Conservation (phyloP, 129 eudicot genomes). For the Mikania micrantha region DNA sequence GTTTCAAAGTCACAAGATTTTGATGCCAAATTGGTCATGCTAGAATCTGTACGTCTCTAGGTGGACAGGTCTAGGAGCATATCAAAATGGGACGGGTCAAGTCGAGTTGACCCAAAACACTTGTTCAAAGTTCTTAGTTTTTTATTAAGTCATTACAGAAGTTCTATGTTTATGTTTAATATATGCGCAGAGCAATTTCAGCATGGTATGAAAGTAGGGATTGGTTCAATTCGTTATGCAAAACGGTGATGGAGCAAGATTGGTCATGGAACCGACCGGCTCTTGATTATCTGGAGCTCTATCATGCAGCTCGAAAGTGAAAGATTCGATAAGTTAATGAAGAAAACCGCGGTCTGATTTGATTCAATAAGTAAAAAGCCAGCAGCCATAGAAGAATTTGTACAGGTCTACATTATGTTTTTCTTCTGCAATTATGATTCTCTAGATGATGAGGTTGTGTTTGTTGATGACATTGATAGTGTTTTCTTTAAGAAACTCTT, state of each 20-base stretch:
- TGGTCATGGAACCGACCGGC: constrained; percentile 99
- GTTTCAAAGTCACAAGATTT: background rate
- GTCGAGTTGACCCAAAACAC: background rate
- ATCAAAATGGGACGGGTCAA: background rate
- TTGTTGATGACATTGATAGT: background rate
- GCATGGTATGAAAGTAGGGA: constrained; percentile 86
- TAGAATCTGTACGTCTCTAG: background rate
- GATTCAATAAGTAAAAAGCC: background rate
- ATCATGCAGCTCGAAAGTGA: constrained; percentile 81
- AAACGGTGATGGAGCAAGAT: constrained; percentile 96
- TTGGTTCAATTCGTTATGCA: constrained; percentile 83
- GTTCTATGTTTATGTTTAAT: background rate
- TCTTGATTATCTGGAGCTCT: constrained; percentile 92
- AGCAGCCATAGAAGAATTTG: constrained; percentile 23
- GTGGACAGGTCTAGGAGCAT: background rate
- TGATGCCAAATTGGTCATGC: background rate
- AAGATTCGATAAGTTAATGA: constrained; percentile 10
- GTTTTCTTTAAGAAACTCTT: background rate
- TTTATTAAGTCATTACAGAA: background rate
- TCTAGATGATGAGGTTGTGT: background rate
- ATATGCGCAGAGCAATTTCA: constrained; percentile 60
- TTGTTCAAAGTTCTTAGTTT: background rate
- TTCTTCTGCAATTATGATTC: constrained; percentile 10
- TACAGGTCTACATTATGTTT: constrained; percentile 11
- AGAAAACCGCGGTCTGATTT: background rate